Evolutionary conservation across 228 moss, liverwort and hornwort genomes (phyloP).

Genomic region (Sphagnum fallax): DNA sequence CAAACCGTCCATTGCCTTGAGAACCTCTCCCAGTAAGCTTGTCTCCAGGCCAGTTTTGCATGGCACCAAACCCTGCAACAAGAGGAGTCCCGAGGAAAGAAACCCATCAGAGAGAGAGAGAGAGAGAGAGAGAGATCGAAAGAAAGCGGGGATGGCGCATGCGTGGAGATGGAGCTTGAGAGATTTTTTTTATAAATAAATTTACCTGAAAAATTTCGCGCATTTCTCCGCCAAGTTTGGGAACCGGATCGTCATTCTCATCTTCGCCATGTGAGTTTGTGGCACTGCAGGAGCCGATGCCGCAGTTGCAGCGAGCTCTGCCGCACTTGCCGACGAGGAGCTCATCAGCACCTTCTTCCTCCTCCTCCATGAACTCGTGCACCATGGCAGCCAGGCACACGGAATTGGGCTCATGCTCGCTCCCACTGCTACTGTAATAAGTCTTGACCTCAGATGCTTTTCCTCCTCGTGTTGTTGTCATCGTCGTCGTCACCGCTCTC

Average conservation of each 20-base stretch:
- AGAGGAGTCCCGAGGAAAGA: not conserved
- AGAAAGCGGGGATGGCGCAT: too few species aligned
- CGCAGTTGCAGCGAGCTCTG: constrained; percentile 42
- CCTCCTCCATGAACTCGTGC: constrained; percentile 61
- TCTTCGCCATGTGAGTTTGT: constrained; percentile 21
- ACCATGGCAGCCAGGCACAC: constrained; percentile 86
- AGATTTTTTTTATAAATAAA: not conserved
- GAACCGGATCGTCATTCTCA: constrained; percentile 39
- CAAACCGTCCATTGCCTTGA: constrained; percentile 11
- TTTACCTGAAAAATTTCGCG: constrained; percentile 51
- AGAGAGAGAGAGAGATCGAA: too few species aligned
- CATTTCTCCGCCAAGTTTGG: constrained; percentile 56
- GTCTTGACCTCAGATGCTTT: constrained; percentile 15
- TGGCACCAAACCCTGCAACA: constrained; percentile 21
- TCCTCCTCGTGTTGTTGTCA: constrained; percentile 18
- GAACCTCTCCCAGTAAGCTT: constrained; percentile 27
- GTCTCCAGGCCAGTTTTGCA: constrained; percentile 24
- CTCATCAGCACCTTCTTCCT: constrained; percentile 33
- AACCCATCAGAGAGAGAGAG: too few species aligned
- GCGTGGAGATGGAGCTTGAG: too few species aligned
- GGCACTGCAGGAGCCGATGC: constrained; percentile 23
- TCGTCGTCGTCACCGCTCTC: constrained; percentile 20
- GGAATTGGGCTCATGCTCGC: constrained; percentile 82
- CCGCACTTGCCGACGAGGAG: constrained; percentile 30
- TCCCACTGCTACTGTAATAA: constrained; percentile 62